Evolutionary conservation across 192 early-diverging fungal genomes (phyloP).

Genomic region (Funneliformis geosporum): DNA sequence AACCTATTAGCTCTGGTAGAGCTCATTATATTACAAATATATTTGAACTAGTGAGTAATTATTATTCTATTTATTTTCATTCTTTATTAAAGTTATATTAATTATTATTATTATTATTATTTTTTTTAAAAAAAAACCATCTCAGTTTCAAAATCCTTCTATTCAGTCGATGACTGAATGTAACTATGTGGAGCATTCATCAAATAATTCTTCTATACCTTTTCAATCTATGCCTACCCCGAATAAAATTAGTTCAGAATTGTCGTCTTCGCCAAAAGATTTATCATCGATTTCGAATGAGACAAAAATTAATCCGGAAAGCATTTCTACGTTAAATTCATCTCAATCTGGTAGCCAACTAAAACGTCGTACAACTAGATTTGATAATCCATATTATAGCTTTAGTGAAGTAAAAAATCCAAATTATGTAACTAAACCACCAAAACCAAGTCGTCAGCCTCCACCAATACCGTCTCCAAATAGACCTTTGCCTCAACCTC

Average conservation of each 20-base stretch:
- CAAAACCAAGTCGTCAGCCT: neutral
- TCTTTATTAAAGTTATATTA: neutral
- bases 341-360: neutral
- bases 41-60: neutral
- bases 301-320: neutral
- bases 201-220: neutral
- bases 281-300: neutral
- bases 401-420: slow-evolving; percentile 45
- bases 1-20: neutral
- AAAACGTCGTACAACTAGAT: slow-evolving; percentile 52
- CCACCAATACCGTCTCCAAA: slow-evolving; percentile 28
- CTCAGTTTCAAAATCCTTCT: neutral
- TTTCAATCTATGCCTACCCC: neutral
- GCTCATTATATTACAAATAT: neutral
- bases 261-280: neutral
- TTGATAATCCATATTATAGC: slow-evolving; percentile 58
- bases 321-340: no score
- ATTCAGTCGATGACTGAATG: neutral
- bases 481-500: slow-evolving; percentile 16
- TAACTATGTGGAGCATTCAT: neutral
- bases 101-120: neutral
- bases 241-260: neutral
- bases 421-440: slow-evolving; percentile 21
- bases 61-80: neutral
- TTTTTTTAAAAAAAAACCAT: neutral